Conservation (phyloP, 2,329 filamentous ascomycete genomes). For the Phaeosphaeriaceae sp. region DNA sequence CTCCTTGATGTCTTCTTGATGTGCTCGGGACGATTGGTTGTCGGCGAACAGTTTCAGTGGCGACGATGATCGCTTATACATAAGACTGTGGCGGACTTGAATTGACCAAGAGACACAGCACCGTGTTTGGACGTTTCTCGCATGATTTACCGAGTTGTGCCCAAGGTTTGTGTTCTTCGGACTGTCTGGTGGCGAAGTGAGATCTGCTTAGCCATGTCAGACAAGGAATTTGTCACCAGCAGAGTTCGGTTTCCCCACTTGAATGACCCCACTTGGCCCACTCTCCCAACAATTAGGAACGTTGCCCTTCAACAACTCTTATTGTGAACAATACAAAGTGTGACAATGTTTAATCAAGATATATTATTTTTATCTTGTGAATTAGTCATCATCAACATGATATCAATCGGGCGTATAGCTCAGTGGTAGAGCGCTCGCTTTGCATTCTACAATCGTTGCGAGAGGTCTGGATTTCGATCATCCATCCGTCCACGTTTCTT, state of each 20-base stretch:
- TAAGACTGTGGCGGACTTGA: neutral
- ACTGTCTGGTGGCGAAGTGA: neutral
- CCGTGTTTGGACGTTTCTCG: neutral
- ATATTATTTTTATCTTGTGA: neutral
- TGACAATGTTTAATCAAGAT: no score
- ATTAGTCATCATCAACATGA: neutral
- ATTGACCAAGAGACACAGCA: neutral
- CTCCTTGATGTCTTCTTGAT: neutral
- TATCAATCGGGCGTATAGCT: slow-evolving; percentile 40
- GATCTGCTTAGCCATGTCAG: neutral
- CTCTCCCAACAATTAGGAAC: neutral
- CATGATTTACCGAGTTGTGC: neutral
- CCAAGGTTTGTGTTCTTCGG: neutral
- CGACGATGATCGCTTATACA: neutral
- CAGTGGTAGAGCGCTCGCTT: slow-evolving; percentile 52
- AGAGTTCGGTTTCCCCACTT: neutral
- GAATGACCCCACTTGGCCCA: neutral
- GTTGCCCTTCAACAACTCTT: neutral
- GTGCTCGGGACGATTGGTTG: neutral
- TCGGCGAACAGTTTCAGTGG: neutral
- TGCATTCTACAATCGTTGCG: slow-evolving; percentile 32
- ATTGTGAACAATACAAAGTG: no score
- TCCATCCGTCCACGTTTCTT: slow-evolving; percentile 9
- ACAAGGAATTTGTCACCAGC: neutral
- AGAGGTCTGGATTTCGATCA: slow-evolving; percentile 16